Evolutionary conservation across 306 rosid species (phyloP), one percentile per base, ranked within the genome.

Genomic region (Mucuna pruriens): DNA sequence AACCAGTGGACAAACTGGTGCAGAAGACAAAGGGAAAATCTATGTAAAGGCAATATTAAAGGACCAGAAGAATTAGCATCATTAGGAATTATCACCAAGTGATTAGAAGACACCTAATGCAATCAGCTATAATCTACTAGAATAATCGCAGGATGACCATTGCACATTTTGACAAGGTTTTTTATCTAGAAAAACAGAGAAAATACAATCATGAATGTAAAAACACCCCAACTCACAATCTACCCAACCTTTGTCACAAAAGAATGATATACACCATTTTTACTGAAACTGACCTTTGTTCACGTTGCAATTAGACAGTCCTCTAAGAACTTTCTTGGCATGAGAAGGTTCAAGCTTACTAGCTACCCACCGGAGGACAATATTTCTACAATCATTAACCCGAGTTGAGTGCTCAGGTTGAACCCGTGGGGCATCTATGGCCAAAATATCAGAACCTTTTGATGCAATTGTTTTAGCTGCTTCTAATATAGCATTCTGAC

Each of bases 311-410:
- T 88, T 93, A 54, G 98, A 93, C 65, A 95, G 82, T 63, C 92
- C 98, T 84, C 99, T 87, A 26, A 95, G 97, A 86, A 92, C 86
- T 66, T 92, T 90, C 92, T 91, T 95, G 12, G 97, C 91, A 9
- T 48, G 88, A 86, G 91, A 78, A 73, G 97, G 93, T 68, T 84
- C 80, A 75, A 95, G 93, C 89, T 93, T 89, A 77, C 99, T 90
- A 23, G 97, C 96, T 61, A 95, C 85, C 99, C 99, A 95, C 38
- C 96, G 89, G 8, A 82, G 94, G 77, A 93, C 99, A 46, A 95
- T 75, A 83, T 63, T 86, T 83, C 85, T 93, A 82, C 99, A 95
- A 80, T 89, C 98, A 69, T 74, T 85, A 64, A 90, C 76, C 87
- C 85, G 82, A 45, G 76, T 71, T 1, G 90, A 82, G 75, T 87